Conservation (phyloP, 805 yeast genomes). For the Candida insectalens region DNA sequence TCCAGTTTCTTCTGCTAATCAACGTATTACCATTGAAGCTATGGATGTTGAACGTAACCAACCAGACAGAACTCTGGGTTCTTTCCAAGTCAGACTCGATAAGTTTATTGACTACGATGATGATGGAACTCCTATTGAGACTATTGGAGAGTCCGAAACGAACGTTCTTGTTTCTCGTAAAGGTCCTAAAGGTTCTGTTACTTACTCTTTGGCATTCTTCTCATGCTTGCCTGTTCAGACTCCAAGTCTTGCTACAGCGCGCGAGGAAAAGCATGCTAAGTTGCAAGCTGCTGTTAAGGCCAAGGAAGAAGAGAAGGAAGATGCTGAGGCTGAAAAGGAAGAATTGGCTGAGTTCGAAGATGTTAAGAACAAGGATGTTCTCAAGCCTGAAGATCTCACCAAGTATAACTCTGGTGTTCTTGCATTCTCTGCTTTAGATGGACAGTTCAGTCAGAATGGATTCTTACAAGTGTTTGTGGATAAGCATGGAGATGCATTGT, state of each 20-base stretch:
- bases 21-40: slow-evolving; percentile 73
- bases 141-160: slow-evolving; percentile 45
- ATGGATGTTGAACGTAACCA: slow-evolving; percentile 81
- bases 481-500: slow-evolving; percentile 58
- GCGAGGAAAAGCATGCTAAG: slow-evolving; percentile 8
- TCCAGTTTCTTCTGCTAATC: slow-evolving; percentile 76
- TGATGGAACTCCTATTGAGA: slow-evolving; percentile 47
- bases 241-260: slow-evolving; percentile 34
- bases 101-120: slow-evolving; percentile 66
- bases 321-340: slow-evolving; percentile 22
- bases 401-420: slow-evolving; percentile 68
- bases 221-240: slow-evolving; percentile 76
- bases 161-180: slow-evolving; percentile 62
- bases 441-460: slow-evolving; percentile 44
- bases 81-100: slow-evolving; percentile 57
- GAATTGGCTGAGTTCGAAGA: slow-evolving; percentile 29
- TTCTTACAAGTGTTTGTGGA: slow-evolving; percentile 74
- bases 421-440: slow-evolving; percentile 55
- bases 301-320: slow-evolving; percentile 11
- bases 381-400: slow-evolving; percentile 49
- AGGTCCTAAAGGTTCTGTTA: slow-evolving; percentile 76
- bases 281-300: background rate
- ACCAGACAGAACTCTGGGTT: slow-evolving; percentile 84
- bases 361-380: slow-evolving; percentile 32
- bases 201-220: slow-evolving; percentile 70